Evolutionary conservation across 139 green algal species (phyloP).

Genomic region (Pseudopediastrum boryanum): DNA sequence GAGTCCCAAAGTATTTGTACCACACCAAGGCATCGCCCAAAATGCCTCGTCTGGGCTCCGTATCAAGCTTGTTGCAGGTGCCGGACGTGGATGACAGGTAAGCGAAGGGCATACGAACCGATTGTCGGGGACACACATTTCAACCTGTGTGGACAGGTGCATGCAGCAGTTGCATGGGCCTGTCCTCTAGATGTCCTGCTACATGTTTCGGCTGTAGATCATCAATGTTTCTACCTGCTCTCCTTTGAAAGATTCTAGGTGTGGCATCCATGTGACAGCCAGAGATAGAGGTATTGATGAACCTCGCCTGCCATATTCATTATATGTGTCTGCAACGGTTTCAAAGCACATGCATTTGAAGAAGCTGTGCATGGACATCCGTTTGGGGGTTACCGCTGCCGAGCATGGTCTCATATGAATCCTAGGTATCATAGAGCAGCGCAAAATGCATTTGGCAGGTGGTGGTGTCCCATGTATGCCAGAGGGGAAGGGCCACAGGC

Average conservation of each 20-base stretch:
- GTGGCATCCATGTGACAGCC: background rate
- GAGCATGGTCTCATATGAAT: no score
- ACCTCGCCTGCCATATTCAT: no score
- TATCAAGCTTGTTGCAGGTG: slow-evolving; percentile 9
- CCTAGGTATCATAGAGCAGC: no score
- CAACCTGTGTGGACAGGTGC: background rate
- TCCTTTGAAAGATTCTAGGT: background rate
- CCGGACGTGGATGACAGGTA: slow-evolving; percentile 25
- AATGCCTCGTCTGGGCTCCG: slow-evolving; percentile 9
- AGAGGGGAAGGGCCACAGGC: no score
- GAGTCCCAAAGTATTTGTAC: slow-evolving; percentile 22
- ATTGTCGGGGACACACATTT: background rate
- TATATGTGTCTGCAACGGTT: no score
- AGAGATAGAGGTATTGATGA: no score
- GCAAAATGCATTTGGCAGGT: no score
- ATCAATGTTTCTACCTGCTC: background rate
- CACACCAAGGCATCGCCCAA: slow-evolving; percentile 4
- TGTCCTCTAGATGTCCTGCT: background rate
- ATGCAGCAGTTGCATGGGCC: background rate
- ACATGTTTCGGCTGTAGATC: background rate
- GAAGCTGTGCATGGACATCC: no score
- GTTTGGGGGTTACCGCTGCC: no score
- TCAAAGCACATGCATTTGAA: no score
- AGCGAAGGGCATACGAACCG: background rate
- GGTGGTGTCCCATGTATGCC: no score